Conservation (phyloP, 2,329 filamentous ascomycete species). For the Colletotrichum godetiae region DNA sequence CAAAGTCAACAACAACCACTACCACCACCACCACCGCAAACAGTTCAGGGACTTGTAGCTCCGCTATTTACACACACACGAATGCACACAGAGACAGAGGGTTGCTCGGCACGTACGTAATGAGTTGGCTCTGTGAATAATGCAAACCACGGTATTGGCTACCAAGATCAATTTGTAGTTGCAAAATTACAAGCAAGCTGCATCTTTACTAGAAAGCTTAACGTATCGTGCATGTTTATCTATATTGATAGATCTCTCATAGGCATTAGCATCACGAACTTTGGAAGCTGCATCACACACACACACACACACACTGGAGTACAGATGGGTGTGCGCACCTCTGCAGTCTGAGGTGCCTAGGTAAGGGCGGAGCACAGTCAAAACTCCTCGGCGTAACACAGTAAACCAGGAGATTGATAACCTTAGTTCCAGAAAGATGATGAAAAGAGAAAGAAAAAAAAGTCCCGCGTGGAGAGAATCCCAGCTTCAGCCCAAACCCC, state of each 20-base stretch:
- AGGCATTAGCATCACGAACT: not conserved
- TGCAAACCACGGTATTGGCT: not conserved
- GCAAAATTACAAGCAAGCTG: not conserved
- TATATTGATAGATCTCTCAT: not conserved
- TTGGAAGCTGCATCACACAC: not conserved
- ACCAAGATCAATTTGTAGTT: not conserved
- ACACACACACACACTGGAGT: no score
- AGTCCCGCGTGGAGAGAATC: not conserved
- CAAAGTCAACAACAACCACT: not conserved
- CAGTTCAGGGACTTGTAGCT: not conserved
- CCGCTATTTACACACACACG: not conserved
- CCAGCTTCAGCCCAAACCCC: not conserved
- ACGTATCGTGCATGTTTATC: not conserved
- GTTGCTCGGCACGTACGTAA: conserved; percentile 8
- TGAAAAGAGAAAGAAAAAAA: not conserved
- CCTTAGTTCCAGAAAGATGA: not conserved
- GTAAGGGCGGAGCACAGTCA: not conserved
- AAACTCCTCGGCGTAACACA: conserved; percentile 2
- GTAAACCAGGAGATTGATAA: not conserved
- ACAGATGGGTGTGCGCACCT: not conserved
- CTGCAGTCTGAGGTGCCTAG: not conserved
- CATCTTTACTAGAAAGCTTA: not conserved
- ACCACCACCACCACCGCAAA: not conserved
- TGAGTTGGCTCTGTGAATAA: not conserved
- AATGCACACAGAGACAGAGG: not conserved